A percentile compares a stretch with the other conserved stretches of the same genome.
Conservation (phyloP, 805 yeast species). For the Yarrowia sp. region DNA sequence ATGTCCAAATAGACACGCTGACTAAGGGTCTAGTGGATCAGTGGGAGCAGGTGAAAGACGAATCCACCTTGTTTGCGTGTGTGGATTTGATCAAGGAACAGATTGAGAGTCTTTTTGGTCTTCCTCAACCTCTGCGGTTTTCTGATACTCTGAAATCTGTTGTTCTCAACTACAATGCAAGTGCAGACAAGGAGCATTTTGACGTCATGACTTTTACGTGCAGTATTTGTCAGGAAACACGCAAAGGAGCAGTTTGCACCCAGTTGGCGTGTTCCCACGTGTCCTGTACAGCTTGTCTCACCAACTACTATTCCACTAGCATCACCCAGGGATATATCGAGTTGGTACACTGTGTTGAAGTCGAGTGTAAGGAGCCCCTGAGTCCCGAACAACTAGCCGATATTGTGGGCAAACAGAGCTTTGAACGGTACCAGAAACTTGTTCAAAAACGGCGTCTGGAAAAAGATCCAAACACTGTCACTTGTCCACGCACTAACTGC, state of each 20-base stretch:
- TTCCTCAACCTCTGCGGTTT: neutral
- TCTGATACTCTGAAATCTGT: neutral
- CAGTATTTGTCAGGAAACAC: neutral
- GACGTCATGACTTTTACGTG: neutral
- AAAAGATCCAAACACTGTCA: neutral
- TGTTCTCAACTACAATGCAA: neutral
- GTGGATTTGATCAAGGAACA: neutral
- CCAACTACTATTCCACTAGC: neutral
- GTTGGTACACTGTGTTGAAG: slow-evolving; percentile 3
- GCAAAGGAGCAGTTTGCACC: neutral
- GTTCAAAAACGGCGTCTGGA: neutral
- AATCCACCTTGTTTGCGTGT: neutral
- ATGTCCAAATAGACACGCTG: neutral
- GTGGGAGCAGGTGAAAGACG: neutral
- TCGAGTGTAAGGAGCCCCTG: slow-evolving; percentile 9
- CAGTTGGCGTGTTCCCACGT: neutral
- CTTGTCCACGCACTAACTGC: neutral
- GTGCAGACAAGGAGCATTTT: neutral
- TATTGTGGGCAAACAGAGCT: neutral
- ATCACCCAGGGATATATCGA: slow-evolving; percentile 13
- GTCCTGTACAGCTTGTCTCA: neutral
- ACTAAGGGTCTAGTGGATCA: neutral
- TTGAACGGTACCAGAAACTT: neutral
- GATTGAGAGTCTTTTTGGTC: neutral
- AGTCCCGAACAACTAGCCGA: neutral